phyloP scores from a whole-genome alignment of 805 yeast genomes.

The Clavispora asparagi region DNA sequence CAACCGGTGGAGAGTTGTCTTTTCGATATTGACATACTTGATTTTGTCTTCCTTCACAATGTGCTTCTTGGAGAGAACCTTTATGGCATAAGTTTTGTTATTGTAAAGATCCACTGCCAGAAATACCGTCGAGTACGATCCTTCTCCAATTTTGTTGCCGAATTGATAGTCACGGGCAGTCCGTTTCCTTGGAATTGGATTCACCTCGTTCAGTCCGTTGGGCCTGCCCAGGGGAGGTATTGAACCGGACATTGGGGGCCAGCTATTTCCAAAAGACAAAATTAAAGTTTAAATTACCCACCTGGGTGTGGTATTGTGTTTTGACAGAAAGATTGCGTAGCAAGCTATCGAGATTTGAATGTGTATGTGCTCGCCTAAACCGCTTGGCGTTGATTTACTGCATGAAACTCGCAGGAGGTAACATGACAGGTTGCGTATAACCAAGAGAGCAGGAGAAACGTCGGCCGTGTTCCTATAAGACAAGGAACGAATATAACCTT shows the following conservation, averaged over 20 bases:
- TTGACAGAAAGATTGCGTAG: background rate
- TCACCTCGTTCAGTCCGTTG: background rate
- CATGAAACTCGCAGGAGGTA: background rate
- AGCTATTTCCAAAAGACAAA: background rate
- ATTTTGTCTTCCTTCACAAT: conserved; percentile 92
- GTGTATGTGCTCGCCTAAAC: background rate
- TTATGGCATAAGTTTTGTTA: conserved; percentile 78
- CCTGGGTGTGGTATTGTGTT: background rate
- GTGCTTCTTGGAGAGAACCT: conserved; percentile 85
- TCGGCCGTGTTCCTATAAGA: too few species aligned
- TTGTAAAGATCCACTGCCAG: conserved; percentile 77
- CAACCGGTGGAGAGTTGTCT: conserved; percentile 77
- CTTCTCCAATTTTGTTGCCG: conserved; percentile 88
- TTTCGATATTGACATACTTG: conserved; percentile 94
- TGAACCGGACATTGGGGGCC: background rate
- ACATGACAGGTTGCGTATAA: background rate
- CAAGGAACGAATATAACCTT: too few species aligned
- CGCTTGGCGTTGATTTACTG: conserved; percentile 1
- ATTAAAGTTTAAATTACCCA: background rate
- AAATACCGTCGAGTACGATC: conserved; percentile 91
- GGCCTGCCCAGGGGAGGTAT: background rate
- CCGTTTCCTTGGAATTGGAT: conserved; percentile 13
- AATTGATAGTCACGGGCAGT: conserved; percentile 84
- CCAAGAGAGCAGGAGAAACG: background rate
- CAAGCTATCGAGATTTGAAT: background rate